These are phyloP conservation scores for Candida suzukii DNA, from an alignment of 805 yeast species.

Conservation along the genomic window DNA sequence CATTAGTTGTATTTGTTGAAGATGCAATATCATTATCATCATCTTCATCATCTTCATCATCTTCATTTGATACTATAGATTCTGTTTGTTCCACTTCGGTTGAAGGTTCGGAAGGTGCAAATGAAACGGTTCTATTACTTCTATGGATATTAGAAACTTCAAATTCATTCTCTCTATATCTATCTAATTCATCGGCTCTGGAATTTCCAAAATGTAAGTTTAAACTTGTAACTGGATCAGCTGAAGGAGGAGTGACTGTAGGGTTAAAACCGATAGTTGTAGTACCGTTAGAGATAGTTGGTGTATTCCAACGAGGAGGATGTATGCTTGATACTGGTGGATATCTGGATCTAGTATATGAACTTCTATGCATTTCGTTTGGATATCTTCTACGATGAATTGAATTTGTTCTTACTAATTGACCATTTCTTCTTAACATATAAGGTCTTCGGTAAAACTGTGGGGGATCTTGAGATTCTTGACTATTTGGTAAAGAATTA, in stretches of 20 bases:
- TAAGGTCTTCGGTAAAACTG: no score
- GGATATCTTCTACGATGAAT: slow-evolving; percentile 1
- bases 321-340: background rate
- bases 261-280: background rate
- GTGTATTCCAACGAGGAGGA: no score
- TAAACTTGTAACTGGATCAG: background rate
- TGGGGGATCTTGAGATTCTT: background rate
- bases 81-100: no score
- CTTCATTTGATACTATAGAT: no score
- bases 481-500: background rate
- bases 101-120: no score
- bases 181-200: background rate
- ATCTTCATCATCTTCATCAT: background rate
- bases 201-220: background rate
- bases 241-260: no score
- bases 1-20: no score
- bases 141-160: background rate
- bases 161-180: background rate
- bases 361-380: no score
- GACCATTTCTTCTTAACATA: slow-evolving; percentile 1
- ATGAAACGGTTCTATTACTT: background rate
- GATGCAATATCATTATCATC: background rate
- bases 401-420: slow-evolving; percentile 5
- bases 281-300: background rate
- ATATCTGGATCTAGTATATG: no score